Conservation (phyloP, 345 rosid genomes). For the Eutrema yunnanense region DNA sequence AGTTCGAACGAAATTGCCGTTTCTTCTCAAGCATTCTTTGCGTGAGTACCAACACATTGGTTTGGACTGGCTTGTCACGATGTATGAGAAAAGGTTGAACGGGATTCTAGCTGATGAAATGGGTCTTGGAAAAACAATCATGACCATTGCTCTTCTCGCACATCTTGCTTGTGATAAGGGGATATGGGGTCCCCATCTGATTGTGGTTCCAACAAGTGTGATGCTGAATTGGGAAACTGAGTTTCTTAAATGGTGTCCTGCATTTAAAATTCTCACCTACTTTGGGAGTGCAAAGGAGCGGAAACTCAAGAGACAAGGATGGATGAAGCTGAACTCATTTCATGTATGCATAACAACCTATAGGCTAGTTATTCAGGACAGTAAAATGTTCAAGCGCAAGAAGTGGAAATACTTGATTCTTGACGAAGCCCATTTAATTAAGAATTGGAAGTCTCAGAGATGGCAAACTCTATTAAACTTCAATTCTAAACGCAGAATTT, state of each 20-base stretch:
- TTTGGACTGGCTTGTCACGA: slow-evolving; percentile 98
- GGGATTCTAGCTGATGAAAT: slow-evolving; percentile 99
- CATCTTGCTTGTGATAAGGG: slow-evolving; percentile 99
- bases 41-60: slow-evolving; percentile 99
- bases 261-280: slow-evolving; percentile 96
- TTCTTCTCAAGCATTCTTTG: slow-evolving; percentile 91
- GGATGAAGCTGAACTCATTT: slow-evolving; percentile 94
- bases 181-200: slow-evolving; percentile 99
- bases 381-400: slow-evolving; percentile 96
- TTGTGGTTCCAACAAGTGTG: slow-evolving; percentile 99
- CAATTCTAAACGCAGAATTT: slow-evolving; percentile 93
- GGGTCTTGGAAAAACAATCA: slow-evolving; percentile 99
- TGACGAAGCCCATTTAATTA: slow-evolving; percentile 99
- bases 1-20: slow-evolving; percentile 94
- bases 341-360: slow-evolving; percentile 98
- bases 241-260: slow-evolving; percentile 99
- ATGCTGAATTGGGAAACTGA: slow-evolving; percentile 99
- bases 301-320: slow-evolving; percentile 95
- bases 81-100: slow-evolving; percentile 96
- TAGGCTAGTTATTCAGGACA: slow-evolving; percentile 94
- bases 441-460: slow-evolving; percentile 99
- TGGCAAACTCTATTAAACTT: slow-evolving; percentile 99
- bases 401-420: slow-evolving; percentile 98
- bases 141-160: slow-evolving; percentile 98
- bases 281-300: slow-evolving; percentile 99